Conservation (phyloP, 495 filamentous ascomycete genomes). For the Poronia punctata region DNA sequence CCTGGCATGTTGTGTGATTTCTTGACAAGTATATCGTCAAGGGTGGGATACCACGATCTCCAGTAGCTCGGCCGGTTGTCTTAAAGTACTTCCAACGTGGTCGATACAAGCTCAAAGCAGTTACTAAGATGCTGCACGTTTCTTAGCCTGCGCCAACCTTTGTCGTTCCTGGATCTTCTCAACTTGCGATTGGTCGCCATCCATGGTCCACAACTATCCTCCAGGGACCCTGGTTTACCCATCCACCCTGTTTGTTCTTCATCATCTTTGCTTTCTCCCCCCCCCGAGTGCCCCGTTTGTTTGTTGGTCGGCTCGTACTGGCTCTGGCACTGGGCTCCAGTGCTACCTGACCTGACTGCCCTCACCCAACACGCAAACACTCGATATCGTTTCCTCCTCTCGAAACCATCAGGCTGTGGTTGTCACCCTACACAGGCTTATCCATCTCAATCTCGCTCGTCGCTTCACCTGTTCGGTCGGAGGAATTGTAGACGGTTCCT, state of each 20-base stretch:
- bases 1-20: not conserved
- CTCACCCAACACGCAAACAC: not conserved
- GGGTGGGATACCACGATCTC: not conserved
- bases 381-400: not conserved
- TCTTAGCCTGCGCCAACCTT: conserved; percentile 4
- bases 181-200: not conserved
- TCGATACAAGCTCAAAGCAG: no score
- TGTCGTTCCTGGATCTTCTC: not conserved
- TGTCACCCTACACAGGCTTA: not conserved
- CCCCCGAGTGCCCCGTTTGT: conserved; percentile 1
- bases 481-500: not conserved
- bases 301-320: not conserved
- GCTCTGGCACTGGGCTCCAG: conserved; percentile 5
- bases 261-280: conserved; percentile 3
- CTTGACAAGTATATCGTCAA: conserved; percentile 1
- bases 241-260: conserved; percentile 6
- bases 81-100: not conserved
- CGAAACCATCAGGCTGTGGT: not conserved
- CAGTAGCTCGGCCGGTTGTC: not conserved
- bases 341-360: conserved; percentile 1
- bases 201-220: not conserved
- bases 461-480: not conserved
- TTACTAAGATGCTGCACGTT: conserved; percentile 1
- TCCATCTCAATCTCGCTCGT: not conserved
- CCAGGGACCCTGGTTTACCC: conserved; percentile 3